Conservation (phyloP, 345 rosid species). For the Turritis glabra region DNA sequence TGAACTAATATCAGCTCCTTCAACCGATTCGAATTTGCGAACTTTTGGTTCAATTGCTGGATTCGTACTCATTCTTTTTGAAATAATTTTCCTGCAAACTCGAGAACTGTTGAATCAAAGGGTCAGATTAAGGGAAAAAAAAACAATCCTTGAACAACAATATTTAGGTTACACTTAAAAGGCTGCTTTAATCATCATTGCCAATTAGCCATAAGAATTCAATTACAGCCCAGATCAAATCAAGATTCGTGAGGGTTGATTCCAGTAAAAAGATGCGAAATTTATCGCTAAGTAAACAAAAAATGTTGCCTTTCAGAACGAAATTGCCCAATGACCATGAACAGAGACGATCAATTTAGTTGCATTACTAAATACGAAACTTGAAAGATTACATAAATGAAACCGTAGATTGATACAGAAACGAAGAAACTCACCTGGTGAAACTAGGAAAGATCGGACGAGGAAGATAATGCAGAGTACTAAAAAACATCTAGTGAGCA, state of each 20-base stretch:
- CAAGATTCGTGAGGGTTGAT: not conserved
- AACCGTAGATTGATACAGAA: not conserved
- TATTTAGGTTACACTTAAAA: not conserved
- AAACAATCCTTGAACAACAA: not conserved
- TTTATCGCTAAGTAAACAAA: not conserved
- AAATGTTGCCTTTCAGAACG: not conserved
- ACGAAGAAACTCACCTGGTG: slow-evolving; percentile 17
- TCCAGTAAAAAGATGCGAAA: not conserved
- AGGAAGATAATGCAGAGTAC: slow-evolving; percentile 25
- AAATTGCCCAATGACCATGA: not conserved
- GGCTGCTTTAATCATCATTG: not conserved
- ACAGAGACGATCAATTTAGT: not conserved
- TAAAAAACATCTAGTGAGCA: not conserved
- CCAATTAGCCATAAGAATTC: not conserved
- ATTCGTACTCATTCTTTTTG: slow-evolving; percentile 51
- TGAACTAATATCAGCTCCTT: slow-evolving; percentile 46
- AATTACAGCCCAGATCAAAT: not conserved
- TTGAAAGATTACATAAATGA: not conserved
- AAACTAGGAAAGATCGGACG: slow-evolving; percentile 27
- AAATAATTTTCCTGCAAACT: slow-evolving; percentile 35
- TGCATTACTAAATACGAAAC: not conserved
- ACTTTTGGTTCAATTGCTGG: slow-evolving; percentile 38
- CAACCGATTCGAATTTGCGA: slow-evolving; percentile 59
- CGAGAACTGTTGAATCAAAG: slow-evolving; percentile 12
- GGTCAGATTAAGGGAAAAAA: not conserved